Evolutionary conservation across 768 basidiomycete genomes (phyloP).

Genomic region (Leccinum imitatum): DNA sequence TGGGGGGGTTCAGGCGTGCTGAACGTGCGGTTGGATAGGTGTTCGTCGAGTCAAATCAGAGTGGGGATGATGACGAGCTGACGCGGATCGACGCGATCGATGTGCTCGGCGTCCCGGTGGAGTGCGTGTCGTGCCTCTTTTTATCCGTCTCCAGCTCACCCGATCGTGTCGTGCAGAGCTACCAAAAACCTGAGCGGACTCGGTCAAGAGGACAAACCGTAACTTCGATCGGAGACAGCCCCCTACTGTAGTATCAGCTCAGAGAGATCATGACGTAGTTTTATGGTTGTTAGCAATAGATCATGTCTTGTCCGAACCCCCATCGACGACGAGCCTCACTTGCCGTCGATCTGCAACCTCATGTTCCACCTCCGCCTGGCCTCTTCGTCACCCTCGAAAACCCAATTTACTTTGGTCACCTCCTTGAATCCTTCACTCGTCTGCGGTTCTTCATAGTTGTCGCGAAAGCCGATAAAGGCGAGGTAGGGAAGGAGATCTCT

Average conservation of each 20-base stretch:
- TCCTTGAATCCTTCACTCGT: constrained; percentile 74
- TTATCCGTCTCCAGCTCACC: constrained; percentile 4
- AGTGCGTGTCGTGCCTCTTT: constrained; percentile 40
- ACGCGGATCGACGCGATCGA: constrained; percentile 71
- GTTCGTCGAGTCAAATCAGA: constrained; percentile 69
- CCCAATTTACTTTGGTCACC: constrained; percentile 76
- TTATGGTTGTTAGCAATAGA: constrained; percentile 6
- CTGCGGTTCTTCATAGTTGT: constrained; percentile 65
- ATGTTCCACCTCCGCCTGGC: constrained; percentile 73
- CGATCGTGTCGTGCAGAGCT: constrained; percentile 20
- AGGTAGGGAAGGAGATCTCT: constrained; percentile 57
- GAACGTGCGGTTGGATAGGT: constrained; percentile 43
- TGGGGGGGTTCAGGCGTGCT: not conserved
- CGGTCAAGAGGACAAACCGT: constrained; percentile 31
- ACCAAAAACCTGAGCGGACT: constrained; percentile 42
- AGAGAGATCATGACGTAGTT: not conserved
- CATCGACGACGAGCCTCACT: constrained; percentile 35
- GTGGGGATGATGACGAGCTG: constrained; percentile 46
- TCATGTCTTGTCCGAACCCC: not conserved
- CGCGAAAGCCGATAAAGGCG: constrained; percentile 58
- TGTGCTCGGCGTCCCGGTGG: constrained; percentile 55
- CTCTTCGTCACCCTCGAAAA: constrained; percentile 73
- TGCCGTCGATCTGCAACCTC: constrained; percentile 83
- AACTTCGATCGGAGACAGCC: constrained; percentile 3
- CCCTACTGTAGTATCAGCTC: not conserved